phyloP scores from a whole-genome alignment of 73 alveolate genomes.

The Stentor coeruleus region DNA sequence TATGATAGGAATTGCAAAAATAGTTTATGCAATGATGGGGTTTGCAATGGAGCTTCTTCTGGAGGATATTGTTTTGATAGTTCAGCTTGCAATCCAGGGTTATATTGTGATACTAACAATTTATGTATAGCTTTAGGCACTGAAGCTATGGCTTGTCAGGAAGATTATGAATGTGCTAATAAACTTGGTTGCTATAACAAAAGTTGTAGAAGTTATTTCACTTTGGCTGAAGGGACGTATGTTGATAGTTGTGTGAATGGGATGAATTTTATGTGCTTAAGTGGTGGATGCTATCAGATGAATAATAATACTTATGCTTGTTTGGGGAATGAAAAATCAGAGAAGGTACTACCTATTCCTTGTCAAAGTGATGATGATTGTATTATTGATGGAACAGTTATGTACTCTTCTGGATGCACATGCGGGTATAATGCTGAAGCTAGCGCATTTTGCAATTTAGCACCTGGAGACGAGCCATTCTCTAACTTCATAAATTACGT shows the following conservation, averaged over 20 bases:
- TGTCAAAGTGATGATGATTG: background rate
- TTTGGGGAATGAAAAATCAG: background rate
- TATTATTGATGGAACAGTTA: background rate
- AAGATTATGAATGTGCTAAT: background rate
- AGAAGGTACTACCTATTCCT: background rate
- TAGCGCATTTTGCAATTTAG: background rate
- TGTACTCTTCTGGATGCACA: background rate
- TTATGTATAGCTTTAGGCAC: background rate
- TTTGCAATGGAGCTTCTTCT: background rate
- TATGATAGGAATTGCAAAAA: background rate
- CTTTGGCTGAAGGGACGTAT: background rate
- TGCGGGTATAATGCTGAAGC: background rate
- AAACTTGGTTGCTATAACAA: background rate
- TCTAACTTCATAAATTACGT: background rate
- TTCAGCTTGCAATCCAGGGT: background rate
- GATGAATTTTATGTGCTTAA: background rate
- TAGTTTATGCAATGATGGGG: background rate
- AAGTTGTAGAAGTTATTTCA: background rate
- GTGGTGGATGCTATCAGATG: background rate
- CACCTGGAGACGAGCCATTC: constrained; percentile 2
- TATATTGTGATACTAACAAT: background rate
- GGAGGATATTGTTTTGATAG: background rate
- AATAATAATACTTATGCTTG: background rate
- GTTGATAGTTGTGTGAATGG: background rate
- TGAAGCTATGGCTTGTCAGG: background rate